Percentiles rank a stretch among this genome's conserved stretches.
Conservation (phyloP, 768 basidiomycete genomes). For the Hemileccinum rubropunctum region DNA sequence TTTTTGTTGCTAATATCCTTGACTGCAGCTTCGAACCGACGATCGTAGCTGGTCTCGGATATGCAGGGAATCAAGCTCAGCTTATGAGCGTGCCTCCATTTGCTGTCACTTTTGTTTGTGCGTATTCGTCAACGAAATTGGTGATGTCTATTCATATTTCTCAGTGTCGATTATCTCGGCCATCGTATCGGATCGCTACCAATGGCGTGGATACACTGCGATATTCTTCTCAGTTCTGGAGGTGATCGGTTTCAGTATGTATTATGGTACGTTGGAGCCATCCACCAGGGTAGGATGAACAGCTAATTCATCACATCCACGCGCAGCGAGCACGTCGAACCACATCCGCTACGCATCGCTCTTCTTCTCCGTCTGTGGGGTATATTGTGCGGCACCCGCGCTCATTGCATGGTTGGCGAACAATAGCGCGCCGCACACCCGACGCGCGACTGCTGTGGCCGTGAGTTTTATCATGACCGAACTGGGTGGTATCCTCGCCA, state of each 20-base stretch:
- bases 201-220: conserved; percentile 46
- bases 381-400: conserved; percentile 50
- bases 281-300: background rate
- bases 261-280: background rate
- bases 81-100: conserved; percentile 61
- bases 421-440: conserved; percentile 54
- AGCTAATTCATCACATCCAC: background rate
- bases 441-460: conserved; percentile 58
- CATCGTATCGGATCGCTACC: conserved; percentile 51
- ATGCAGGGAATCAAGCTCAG: conserved; percentile 50
- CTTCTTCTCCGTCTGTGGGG: conserved; percentile 53
- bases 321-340: conserved; percentile 27
- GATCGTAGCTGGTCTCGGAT: conserved; percentile 64
- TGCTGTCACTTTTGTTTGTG: conserved; percentile 45
- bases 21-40: conserved; percentile 64
- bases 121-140: conserved; percentile 16
- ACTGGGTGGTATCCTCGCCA: conserved; percentile 56
- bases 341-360: conserved; percentile 53
- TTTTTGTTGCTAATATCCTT: conserved; percentile 35
- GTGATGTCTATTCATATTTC: background rate
- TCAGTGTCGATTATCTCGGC: conserved; percentile 40
- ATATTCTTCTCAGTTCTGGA: conserved; percentile 44
- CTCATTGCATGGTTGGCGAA: conserved; percentile 61
- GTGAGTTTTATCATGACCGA: conserved; percentile 57
- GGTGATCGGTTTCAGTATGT: conserved; percentile 26